phyloP scores from a whole-genome alignment of 73 alveolate genomes.

The Paramecium pentaurelia region DNA sequence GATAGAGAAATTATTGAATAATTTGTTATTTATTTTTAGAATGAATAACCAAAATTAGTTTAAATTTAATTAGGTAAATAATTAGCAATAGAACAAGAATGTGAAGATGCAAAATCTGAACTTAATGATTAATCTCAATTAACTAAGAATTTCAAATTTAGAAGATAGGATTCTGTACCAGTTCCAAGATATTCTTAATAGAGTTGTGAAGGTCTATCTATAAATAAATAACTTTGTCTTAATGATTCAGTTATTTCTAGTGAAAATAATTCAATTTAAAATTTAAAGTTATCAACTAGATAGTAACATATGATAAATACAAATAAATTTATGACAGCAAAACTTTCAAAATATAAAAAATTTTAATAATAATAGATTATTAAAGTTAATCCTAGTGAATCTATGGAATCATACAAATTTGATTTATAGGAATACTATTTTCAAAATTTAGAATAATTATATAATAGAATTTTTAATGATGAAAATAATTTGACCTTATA shows the following conservation, averaged over 20 bases:
- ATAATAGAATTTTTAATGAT: not conserved
- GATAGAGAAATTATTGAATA: constrained; percentile 9
- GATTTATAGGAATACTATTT: not conserved
- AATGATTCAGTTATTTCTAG: not conserved
- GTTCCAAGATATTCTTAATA: not conserved
- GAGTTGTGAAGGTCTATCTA: not conserved
- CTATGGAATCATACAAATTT: not conserved
- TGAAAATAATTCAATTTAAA: not conserved
- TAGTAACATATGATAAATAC: not conserved
- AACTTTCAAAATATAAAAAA: not conserved
- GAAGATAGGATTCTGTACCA: not conserved
- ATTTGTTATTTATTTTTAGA: not conserved
- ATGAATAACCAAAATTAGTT: not conserved
- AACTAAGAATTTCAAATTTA: not conserved
- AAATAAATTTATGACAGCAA: not conserved
- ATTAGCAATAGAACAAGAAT: not conserved
- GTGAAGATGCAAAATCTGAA: not conserved
- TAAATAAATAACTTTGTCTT: not conserved
- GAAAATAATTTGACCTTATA: not conserved
- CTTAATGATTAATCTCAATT: not conserved
- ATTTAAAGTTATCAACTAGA: not conserved
- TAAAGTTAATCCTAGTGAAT: not conserved
- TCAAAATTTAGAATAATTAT: not conserved
- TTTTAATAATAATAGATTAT: not conserved
- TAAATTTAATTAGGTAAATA: not conserved